These are phyloP conservation scores for Tylopilus sp. DNA, from an alignment of 768 basidiomycete genomes.

Conservation along the genomic window DNA sequence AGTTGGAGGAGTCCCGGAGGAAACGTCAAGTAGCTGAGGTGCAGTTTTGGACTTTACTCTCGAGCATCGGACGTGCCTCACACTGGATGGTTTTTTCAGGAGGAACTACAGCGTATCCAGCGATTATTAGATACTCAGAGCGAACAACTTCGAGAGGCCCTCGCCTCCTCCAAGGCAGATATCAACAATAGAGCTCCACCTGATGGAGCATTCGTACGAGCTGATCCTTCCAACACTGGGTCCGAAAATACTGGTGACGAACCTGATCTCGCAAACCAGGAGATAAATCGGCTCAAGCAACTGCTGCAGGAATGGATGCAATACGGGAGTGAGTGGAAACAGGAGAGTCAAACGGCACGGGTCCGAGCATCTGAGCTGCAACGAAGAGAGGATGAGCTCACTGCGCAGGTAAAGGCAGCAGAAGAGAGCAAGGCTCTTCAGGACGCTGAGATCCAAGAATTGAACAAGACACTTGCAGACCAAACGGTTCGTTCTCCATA, in stretches of 20 bases:
- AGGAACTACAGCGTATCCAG: constrained; percentile 16
- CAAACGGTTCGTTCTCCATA: constrained; percentile 20
- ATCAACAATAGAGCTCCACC: not conserved
- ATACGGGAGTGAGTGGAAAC: constrained; percentile 26
- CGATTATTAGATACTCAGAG: constrained; percentile 14
- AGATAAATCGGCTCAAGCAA: constrained; percentile 18
- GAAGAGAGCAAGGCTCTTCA: constrained; percentile 8
- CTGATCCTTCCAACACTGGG: not conserved
- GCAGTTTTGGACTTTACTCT: constrained; percentile 4
- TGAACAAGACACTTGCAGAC: constrained; percentile 16
- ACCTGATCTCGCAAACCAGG: constrained; percentile 14
- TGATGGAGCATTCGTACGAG: constrained; percentile 4
- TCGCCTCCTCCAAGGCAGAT: constrained; percentile 11
- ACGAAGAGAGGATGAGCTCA: constrained; percentile 8
- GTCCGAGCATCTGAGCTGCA: constrained; percentile 11
- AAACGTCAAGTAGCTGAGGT: constrained; percentile 20
- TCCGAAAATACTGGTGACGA: constrained; percentile 7
- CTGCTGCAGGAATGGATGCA: constrained; percentile 24
- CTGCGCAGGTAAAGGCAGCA: constrained; percentile 4
- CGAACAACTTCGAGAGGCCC: constrained; percentile 17
- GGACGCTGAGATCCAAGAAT: constrained; percentile 11
- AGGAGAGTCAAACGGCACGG: constrained; percentile 15
- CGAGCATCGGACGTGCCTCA: constrained; percentile 2
- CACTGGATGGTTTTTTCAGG: constrained; percentile 13
- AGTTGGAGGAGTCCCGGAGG: constrained; percentile 15